Percentiles rank a stretch among this genome's conserved stretches.
These are phyloP conservation scores for Cicer yamashitae DNA, from an alignment of 306 rosid species.

Conservation along the genomic window DNA sequence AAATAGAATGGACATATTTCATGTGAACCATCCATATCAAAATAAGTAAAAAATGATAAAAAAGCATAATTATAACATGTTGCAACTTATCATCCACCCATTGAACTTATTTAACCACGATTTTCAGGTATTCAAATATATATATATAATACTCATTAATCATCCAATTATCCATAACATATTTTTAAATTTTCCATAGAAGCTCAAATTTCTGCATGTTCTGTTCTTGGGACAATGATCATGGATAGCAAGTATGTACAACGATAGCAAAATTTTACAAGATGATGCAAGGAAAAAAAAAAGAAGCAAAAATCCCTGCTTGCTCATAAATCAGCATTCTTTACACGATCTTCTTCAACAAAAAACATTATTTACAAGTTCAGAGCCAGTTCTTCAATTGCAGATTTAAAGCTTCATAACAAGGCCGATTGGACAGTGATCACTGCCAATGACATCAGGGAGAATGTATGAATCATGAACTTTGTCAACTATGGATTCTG, in stretches of 20 bases:
- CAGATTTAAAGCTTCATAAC: conserved; percentile 57
- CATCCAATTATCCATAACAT: too few relatives aligned
- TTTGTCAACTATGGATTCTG: conserved; percentile 76
- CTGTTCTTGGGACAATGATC: not conserved
- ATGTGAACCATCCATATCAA: too few relatives aligned
- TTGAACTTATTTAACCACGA: too few relatives aligned
- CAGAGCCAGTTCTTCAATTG: not conserved
- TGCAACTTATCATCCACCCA: too few relatives aligned
- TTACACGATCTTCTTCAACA: not conserved
- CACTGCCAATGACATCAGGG: conserved; percentile 84
- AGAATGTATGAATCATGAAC: conserved; percentile 90
- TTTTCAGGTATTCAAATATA: too few relatives aligned
- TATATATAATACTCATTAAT: too few relatives aligned
- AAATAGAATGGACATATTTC: too few relatives aligned
- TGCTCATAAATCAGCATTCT: conserved; percentile 27
- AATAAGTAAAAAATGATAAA: too few relatives aligned
- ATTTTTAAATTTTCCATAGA: not conserved
- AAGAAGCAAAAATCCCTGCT: not conserved
- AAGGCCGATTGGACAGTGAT: conserved; percentile 94
- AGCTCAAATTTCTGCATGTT: not conserved
- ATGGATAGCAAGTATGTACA: conserved; percentile 30
- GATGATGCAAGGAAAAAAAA: conserved; percentile 18
- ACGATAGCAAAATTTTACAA: not conserved
- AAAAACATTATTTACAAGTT: conserved; percentile 23
- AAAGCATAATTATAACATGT: too few relatives aligned